A percentile compares a stretch with the other conserved stretches of the same genome.
These are phyloP conservation scores for Suillus americanus DNA, from an alignment of 768 basidiomycete species.

Conservation along the genomic window DNA sequence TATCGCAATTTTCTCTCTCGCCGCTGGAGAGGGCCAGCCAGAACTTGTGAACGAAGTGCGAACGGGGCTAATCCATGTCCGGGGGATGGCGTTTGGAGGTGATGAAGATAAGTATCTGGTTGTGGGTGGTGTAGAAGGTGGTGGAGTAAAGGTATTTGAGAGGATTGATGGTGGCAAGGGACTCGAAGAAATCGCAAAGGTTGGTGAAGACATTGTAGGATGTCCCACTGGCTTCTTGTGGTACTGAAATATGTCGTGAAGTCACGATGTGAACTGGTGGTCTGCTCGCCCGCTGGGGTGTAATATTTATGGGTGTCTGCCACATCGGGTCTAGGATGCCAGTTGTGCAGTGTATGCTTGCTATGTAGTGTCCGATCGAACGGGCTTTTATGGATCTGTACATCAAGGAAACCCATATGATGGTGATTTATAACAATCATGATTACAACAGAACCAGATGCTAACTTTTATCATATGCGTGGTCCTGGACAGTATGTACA, in stretches of 20 bases:
- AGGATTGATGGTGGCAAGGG: conserved; percentile 57
- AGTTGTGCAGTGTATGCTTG: background rate
- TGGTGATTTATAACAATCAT: background rate
- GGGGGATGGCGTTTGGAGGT: conserved; percentile 70
- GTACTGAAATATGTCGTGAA: conserved; percentile 22
- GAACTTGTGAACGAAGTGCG: conserved; percentile 60
- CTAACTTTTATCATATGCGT: background rate
- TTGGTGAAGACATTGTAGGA: conserved; percentile 35
- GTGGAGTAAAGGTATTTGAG: conserved; percentile 73
- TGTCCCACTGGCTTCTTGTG: conserved; percentile 38
- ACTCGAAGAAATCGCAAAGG: conserved; percentile 51
- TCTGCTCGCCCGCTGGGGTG: too few relatives aligned
- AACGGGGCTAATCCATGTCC: conserved; percentile 69
- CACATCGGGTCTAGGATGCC: background rate
- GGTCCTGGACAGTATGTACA: background rate
- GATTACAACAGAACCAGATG: too few relatives aligned
- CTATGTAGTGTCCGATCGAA: background rate
- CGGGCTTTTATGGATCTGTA: background rate
- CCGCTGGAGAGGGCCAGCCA: conserved; percentile 40
- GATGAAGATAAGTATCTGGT: conserved; percentile 59
- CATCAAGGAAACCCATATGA: background rate
- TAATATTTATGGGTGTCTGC: too few relatives aligned
- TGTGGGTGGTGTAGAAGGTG: conserved; percentile 61
- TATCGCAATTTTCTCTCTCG: conserved; percentile 65
- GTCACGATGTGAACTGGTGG: background rate